These are phyloP conservation scores for Protomyces lactucae-debilis DNA, from an alignment of 1,139 yeast species.

Conservation along the genomic window DNA sequence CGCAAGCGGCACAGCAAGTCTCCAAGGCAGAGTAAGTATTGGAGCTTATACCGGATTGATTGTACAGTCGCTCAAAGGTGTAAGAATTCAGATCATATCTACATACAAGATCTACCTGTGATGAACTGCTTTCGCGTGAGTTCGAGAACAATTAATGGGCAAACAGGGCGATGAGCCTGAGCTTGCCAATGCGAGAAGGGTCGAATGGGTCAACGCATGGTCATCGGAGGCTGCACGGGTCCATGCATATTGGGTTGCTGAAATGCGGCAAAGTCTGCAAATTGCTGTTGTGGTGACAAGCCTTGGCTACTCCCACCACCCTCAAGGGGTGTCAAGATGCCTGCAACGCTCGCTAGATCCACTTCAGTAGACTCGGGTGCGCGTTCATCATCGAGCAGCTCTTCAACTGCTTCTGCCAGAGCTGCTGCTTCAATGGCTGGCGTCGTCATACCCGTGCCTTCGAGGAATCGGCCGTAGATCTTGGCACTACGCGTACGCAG, in stretches of 20 bases:
- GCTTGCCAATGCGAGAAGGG: too few relatives aligned
- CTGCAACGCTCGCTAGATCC: neutral
- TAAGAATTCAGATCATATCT: too few relatives aligned
- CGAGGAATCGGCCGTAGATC: neutral
- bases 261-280: neutral
- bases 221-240: neutral
- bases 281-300: neutral
- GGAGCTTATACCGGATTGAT: too few relatives aligned
- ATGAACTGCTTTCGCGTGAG: too few relatives aligned
- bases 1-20: neutral
- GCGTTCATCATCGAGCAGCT: neutral
- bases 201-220: neutral
- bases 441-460: neutral
- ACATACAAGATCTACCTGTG: too few relatives aligned
- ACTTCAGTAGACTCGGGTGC: neutral
- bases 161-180: too few relatives aligned
- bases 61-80: too few relatives aligned
- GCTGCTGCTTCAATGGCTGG: neutral
- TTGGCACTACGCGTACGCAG: neutral
- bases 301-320: neutral
- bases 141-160: too few relatives aligned
- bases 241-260: neutral
- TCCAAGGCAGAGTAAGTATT: too few relatives aligned
- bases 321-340: neutral
- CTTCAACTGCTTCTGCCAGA: neutral